Conservation (phyloP, 2,329 filamentous ascomycete genomes). For the Onygenales sp. region DNA sequence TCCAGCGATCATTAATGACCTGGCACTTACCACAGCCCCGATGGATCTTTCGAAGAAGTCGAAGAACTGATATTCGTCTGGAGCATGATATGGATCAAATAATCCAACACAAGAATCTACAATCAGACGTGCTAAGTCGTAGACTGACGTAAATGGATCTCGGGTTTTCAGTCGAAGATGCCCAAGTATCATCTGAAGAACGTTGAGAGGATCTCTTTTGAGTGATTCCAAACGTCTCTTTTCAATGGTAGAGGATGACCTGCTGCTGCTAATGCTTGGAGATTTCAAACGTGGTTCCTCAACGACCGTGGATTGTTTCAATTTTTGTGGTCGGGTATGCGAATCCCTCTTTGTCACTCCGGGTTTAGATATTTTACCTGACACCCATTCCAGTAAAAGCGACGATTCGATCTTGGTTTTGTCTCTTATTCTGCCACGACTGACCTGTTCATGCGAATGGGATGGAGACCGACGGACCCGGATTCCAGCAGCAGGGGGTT, state of each 20-base stretch:
- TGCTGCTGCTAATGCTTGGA: neutral
- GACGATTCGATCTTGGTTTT: neutral
- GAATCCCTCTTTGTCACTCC: neutral
- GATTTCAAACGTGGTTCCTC: neutral
- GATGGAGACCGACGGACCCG: neutral
- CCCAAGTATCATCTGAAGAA: constrained; percentile 52
- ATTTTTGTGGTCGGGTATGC: neutral
- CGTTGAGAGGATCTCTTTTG: constrained; percentile 44
- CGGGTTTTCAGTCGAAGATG: constrained; percentile 36
- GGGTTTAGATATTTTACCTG: neutral
- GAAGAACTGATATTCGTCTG: constrained; percentile 41
- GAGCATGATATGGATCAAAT: constrained; percentile 50
- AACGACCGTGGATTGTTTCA: neutral
- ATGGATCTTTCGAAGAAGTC: constrained; percentile 61
- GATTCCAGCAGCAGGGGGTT: neutral
- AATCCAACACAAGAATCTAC: constrained; percentile 50
- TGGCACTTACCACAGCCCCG: constrained; percentile 31
- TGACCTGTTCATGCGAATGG: neutral
- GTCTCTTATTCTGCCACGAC: neutral
- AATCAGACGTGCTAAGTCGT: constrained; percentile 55
- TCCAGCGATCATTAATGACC: neutral
- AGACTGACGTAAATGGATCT: constrained; percentile 50
- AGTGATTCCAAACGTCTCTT: neutral
- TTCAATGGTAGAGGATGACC: neutral
- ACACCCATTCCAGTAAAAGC: neutral